These are phyloP conservation scores for Neltuma alba DNA, from an alignment of 306 rosid genomes.

Conservation along the genomic window DNA sequence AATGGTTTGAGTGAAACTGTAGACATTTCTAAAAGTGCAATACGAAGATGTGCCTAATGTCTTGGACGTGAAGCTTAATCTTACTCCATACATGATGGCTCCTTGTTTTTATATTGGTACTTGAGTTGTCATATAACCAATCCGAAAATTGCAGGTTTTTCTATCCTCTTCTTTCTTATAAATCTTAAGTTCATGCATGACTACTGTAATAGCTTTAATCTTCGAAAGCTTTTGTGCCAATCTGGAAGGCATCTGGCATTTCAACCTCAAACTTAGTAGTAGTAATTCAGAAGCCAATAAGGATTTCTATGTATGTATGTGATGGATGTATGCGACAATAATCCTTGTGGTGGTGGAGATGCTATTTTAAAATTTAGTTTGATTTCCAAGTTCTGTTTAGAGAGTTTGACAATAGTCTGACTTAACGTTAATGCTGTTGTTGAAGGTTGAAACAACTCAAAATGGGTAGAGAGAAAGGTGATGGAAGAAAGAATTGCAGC, in stretches of 20 bases:
- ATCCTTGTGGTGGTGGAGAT: neutral
- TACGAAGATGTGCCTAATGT: neutral
- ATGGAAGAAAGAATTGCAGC: neutral
- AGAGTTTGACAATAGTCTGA: neutral
- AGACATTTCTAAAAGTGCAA: neutral
- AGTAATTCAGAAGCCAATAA: neutral
- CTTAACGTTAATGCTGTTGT: neutral
- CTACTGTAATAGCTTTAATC: neutral
- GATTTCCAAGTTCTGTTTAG: neutral
- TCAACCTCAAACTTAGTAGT: neutral
- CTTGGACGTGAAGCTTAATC: neutral
- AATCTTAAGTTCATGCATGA: neutral
- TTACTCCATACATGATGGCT: neutral
- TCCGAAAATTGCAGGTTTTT: neutral
- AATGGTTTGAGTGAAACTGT: neutral
- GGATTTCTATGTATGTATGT: neutral
- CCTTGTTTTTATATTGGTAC: neutral
- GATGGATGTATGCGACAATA: neutral
- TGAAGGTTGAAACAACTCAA: conserved; percentile 7
- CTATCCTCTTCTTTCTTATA: neutral
- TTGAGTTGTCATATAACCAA: neutral
- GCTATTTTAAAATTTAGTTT: neutral
- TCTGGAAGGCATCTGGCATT: conserved; percentile 2
- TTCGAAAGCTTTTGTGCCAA: neutral
- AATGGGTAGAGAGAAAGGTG: conserved; percentile 15